Base-by-base conservation (phyloP, 352 stramenopile species). In the Phytophthora kernoviae region DNA sequence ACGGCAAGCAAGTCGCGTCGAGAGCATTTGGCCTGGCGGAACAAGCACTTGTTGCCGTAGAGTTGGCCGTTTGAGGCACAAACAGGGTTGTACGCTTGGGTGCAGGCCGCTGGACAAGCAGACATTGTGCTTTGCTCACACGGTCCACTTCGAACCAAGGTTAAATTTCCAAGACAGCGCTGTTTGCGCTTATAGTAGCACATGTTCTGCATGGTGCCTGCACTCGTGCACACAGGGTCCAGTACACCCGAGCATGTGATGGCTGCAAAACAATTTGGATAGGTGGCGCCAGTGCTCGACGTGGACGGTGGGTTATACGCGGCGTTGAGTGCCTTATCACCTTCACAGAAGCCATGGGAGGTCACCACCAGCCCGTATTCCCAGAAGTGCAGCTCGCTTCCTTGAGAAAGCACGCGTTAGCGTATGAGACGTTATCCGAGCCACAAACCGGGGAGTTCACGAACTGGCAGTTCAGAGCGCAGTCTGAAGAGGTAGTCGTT, bases 41-140 rank as follows among this genome's bases (percentile, higher is more conserved):
- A 89, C 1, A 79, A 40, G 34, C 77, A 89, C 14, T 82, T 70
- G 59, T 86, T 89, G 4, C 62, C 70, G 49, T 86, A 87, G 10
- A 87, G 30, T 17, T 73, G 30, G 40, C 77, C 77, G 41, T 75
- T 87, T 17, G 76, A 82, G 6, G 50, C 77, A 17, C 79, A 89
- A 24, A 89, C 73, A 0, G 74, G 75, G 1, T 43, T 58, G 54
- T 72, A 85, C 39, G 55, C 63, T 36, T 76, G 49, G 4, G 69
- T 77, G 53, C 75, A 86, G 4, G 27, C 52, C 11, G 59, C 41
- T 24, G 79, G 76, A 39, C 79, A 88, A 0, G 56, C 36, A 5
- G 71, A 41, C 24, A 77, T 26, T 12, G 51, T 24, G 14, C 64
- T 60, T 4, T 47, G 30, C 48, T 73, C 65, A 24, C 78, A 88